Base-by-base conservation (phyloP, 495 filamentous ascomycete species). In the Echria macrotheca region DNA sequence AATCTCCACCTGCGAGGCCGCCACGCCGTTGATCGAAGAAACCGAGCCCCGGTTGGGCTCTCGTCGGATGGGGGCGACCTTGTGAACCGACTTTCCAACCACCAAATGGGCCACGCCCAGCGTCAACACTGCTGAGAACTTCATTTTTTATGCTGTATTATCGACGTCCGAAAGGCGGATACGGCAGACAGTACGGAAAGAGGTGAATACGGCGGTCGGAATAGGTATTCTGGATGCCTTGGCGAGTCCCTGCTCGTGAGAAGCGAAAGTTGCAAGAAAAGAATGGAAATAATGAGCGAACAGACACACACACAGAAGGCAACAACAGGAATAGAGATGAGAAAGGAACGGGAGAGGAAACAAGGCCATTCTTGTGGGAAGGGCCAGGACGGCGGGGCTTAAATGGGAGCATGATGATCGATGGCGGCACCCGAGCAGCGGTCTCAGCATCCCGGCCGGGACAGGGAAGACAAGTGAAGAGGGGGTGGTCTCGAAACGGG, bases 241-340 rank as follows among this genome's bases (percentile, higher is more conserved):
- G 48, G 70, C 73, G 76, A 78, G 75, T 64, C 69, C 75, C 76
- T 77, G 75, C 76, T 78, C 76, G 76, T 69, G 53, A 62, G 59
- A 53, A 52, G 51, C 56, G 57, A 66, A 60, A 53, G 46, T 39
- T 38, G 35, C 59, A 59, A 63, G 61, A 61, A 58, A 64, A 56
- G 55, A 56, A 49, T 47, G 63, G 53, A 61, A 60, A 68, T 58
- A 72, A 69, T 65, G 57, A 60, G 53, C 15, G 48, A 52, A 54
- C 43, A n/a, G 7, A 54, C 48, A 53, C 49, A 60, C 55, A 52
- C 47, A 50, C 42, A 58, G 44, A 58, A 56, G 49, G 28, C 33
- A 51, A 58, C 33, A 52, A 47, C 45, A 49, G 47, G 47, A 44
- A 53, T 45, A 44, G 52, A 54, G 56, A 46, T 50, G 44, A 15